Evolutionary conservation across 306 rosid species (phyloP).

Genomic region (Pachyrhizus erosus): DNA sequence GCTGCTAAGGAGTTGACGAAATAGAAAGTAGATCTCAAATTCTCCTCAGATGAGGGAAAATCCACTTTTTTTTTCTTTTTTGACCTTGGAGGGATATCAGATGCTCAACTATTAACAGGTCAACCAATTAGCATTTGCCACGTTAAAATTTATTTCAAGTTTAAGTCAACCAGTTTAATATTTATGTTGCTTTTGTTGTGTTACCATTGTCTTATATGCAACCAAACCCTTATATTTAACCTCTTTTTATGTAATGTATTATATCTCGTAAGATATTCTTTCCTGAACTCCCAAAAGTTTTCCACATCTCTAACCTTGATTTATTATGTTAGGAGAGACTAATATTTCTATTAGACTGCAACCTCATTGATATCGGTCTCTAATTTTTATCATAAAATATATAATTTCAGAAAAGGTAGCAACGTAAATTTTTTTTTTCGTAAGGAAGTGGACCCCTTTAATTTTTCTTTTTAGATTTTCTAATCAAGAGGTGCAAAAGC

Average conservation of each 20-base stretch:
- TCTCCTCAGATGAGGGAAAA: conserved; percentile 65
- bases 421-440: neutral
- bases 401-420: neutral
- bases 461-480: conserved; percentile 6
- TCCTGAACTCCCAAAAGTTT: conserved; percentile 31
- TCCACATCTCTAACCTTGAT: neutral
- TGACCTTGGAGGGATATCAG: conserved; percentile 62
- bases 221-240: conserved; percentile 29
- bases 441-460: neutral
- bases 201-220: conserved; percentile 31
- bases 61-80: conserved; percentile 42
- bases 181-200: conserved; percentile 42
- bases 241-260: conserved; percentile 38
- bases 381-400: neutral
- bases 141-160: conserved; percentile 31
- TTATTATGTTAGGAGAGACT: too few relatives aligned
- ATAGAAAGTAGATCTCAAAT: conserved; percentile 44
- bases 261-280: conserved; percentile 38
- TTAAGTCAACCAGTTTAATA: conserved; percentile 70
- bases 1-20: conserved; percentile 72
- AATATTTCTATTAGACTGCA: too few relatives aligned
- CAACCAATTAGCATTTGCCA: conserved; percentile 55
- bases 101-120: conserved; percentile 53
- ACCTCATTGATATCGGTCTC: too few relatives aligned
- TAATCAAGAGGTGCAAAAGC: conserved; percentile 27